Conservation (phyloP, 73 alveolate genomes). For the Paramecium octaurelia region DNA sequence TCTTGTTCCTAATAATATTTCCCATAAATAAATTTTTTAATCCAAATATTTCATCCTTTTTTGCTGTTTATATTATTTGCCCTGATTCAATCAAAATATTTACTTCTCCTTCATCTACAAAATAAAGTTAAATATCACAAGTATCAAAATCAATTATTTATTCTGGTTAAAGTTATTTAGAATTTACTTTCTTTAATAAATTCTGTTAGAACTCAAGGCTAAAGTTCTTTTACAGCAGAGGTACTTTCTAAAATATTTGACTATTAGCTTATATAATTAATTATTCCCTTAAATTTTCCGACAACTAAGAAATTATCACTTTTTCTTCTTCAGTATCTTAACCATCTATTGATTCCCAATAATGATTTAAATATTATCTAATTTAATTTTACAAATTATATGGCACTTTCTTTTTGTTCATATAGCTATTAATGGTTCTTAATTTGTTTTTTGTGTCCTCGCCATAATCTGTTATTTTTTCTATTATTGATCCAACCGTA, state of each 20-base stretch:
- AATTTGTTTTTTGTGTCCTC: conserved; percentile 70
- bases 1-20: neutral
- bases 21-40: neutral
- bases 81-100: neutral
- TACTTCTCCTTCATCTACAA: conserved; percentile 47
- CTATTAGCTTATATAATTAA: conserved; percentile 44
- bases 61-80: neutral
- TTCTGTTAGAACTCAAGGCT: neutral
- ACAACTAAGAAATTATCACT: neutral
- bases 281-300: neutral
- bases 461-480: conserved; percentile 65
- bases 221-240: neutral
- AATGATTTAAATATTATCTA: conserved; percentile 66
- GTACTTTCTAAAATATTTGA: neutral
- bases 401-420: conserved; percentile 67
- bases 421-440: conserved; percentile 61
- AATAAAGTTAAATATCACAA: neutral
- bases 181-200: neutral
- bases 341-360: conserved; percentile 56
- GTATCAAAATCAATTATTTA: neutral
- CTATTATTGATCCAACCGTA: conserved; percentile 64
- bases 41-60: neutral
- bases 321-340: conserved; percentile 33
- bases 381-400: conserved; percentile 59
- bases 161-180: conserved; percentile 17